These are phyloP conservation scores for Clitoria ternatea DNA, from an alignment of 306 rosid species.

Conservation along the genomic window DNA sequence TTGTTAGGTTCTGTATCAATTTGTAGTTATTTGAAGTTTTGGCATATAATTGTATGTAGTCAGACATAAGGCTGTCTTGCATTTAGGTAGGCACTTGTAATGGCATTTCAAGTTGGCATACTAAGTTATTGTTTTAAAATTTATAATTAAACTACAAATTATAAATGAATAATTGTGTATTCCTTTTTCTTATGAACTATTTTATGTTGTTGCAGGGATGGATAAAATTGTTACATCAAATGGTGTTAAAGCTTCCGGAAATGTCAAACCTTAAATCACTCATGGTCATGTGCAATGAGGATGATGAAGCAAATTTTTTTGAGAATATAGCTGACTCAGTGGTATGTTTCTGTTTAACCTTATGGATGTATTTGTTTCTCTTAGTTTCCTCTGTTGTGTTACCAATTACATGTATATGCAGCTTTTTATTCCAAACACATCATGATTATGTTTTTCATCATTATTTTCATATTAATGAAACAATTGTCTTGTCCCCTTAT, in stretches of 20 bases:
- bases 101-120: neutral
- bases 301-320: slow-evolving; percentile 73
- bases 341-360: slow-evolving; percentile 42
- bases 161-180: neutral
- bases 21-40: neutral
- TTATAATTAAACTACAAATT: neutral
- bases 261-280: slow-evolving; percentile 59
- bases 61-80: neutral
- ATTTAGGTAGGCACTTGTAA: neutral
- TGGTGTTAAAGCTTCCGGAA: slow-evolving; percentile 77
- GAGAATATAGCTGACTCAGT: slow-evolving; percentile 64
- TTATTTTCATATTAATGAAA: neutral
- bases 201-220: slow-evolving; percentile 66
- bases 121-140: neutral
- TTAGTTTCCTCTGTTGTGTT: slow-evolving; percentile 6
- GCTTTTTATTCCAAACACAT: neutral
- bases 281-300: slow-evolving; percentile 49
- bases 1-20: slow-evolving; percentile 4
- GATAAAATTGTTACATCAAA: slow-evolving; percentile 70
- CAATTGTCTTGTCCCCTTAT: neutral
- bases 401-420: neutral
- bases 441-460: neutral
- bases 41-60: slow-evolving; percentile 6
- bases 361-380: neutral
- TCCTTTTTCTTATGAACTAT: slow-evolving; percentile 20